Evolutionary conservation across 2,329 filamentous ascomycete species (phyloP).

Genomic region (Sarocladium kiliense): DNA sequence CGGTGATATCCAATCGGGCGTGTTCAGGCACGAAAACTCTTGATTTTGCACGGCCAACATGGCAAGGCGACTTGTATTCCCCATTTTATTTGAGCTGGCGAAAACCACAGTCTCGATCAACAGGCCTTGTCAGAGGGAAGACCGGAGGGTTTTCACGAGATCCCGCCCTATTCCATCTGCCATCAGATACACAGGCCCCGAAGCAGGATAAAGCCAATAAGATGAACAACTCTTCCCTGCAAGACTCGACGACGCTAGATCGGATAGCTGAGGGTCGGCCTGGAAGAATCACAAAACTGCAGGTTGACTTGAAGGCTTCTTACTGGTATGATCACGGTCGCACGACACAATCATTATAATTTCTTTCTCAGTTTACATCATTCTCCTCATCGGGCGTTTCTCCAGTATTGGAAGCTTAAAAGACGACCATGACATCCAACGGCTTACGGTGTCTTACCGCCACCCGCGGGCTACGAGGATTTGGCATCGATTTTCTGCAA

Average conservation of each 20-base stretch:
- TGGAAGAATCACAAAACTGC: not conserved
- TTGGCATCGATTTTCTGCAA: not conserved
- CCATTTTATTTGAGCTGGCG: no score
- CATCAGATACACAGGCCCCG: no score
- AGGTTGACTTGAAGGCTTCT: not conserved
- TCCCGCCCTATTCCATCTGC: no score
- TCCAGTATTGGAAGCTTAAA: not conserved
- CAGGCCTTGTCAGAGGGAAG: no score
- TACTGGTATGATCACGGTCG: not conserved
- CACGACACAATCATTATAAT: not conserved
- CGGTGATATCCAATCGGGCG: no score
- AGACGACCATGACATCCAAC: not conserved
- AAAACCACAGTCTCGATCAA: no score
- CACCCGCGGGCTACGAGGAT: not conserved
- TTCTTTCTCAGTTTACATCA: not conserved
- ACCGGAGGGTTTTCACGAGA: no score
- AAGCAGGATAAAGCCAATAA: not conserved
- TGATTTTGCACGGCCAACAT: no score
- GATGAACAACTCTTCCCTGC: not conserved
- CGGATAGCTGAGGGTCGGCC: constrained; percentile 3
- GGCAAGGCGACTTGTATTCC: no score
- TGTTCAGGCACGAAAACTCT: no score
- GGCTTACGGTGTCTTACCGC: not conserved
- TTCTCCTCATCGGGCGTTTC: not conserved
- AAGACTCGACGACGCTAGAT: constrained; percentile 9